Evolutionary conservation across 176 grass and related monocot species (phyloP).

Genomic region (Carex scoparia): DNA sequence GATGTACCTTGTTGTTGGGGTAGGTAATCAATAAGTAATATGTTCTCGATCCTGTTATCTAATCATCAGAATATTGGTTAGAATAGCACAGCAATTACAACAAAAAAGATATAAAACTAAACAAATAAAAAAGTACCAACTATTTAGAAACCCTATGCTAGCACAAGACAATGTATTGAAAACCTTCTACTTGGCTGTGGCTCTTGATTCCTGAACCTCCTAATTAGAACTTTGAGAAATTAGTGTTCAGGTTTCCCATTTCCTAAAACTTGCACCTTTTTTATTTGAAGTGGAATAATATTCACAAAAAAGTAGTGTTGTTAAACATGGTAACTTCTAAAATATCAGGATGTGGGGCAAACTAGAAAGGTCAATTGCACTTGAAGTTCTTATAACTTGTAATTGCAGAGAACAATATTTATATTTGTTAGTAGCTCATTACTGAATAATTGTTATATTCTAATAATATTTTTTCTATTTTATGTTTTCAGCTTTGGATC

Average conservation of each 20-base stretch:
- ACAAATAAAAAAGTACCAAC: neutral
- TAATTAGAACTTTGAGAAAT: neutral
- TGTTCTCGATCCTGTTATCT: neutral
- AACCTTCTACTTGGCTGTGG: neutral
- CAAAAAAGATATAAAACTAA: neutral
- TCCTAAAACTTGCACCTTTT: neutral
- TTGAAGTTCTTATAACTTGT: neutral
- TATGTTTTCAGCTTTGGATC: conserved; percentile 30
- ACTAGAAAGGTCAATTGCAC: neutral
- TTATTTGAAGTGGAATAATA: neutral
- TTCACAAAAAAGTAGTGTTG: no score
- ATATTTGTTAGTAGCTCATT: neutral
- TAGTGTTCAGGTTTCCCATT: neutral
- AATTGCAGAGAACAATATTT: neutral
- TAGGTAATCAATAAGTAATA: neutral
- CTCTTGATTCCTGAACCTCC: neutral
- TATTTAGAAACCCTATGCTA: neutral
- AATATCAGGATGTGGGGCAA: neutral
- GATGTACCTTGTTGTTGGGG: no score
- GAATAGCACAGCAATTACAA: neutral
- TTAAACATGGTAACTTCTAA: neutral
- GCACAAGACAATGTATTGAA: neutral
- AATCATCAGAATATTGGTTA: neutral
- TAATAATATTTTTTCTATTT: neutral
- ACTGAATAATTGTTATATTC: neutral